phyloP scores from a whole-genome alignment of 2,329 filamentous ascomycete genomes.

The Diatrype stigma region DNA sequence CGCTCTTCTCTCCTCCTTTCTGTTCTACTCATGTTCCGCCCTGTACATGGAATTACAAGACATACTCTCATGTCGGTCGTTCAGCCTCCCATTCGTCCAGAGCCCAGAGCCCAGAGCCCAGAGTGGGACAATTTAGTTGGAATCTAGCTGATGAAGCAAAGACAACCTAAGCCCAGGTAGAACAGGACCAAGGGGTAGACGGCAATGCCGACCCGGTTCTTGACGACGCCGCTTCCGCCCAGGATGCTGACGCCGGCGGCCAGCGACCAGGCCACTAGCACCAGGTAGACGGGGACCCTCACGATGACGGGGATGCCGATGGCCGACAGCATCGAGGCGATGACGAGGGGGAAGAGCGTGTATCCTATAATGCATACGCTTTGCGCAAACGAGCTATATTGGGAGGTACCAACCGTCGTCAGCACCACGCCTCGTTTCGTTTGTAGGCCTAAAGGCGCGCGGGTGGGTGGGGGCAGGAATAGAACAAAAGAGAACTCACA shows the following conservation, averaged over 20 bases:
- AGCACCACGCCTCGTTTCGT: slow-evolving; percentile 5
- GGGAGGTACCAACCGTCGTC: slow-evolving; percentile 23
- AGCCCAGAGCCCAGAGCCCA: too few species aligned
- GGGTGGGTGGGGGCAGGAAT: neutral
- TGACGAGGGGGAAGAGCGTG: slow-evolving; percentile 92
- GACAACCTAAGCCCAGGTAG: slow-evolving; percentile 85
- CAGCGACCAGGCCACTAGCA: slow-evolving; percentile 87
- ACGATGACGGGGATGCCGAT: slow-evolving; percentile 73
- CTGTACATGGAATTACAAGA: too few species aligned
- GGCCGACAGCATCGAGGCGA: slow-evolving; percentile 85
- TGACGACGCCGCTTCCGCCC: slow-evolving; percentile 90
- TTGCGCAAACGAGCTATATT: slow-evolving; percentile 85
- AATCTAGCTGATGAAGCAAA: slow-evolving; percentile 92
- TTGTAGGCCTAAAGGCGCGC: too few species aligned
- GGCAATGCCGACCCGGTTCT: slow-evolving; percentile 88
- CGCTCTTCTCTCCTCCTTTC: too few species aligned
- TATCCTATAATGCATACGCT: slow-evolving; percentile 98
- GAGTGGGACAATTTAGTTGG: too few species aligned
- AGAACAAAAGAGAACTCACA: slow-evolving; percentile 57
- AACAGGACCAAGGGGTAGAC: slow-evolving; percentile 95
- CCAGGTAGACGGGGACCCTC: slow-evolving; percentile 83
- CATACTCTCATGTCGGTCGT: too few species aligned
- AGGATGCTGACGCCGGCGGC: slow-evolving; percentile 95
- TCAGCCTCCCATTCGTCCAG: too few species aligned
- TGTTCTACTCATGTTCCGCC: too few species aligned